Evolutionary conservation across 2,329 filamentous ascomycete species (phyloP), one percentile per base, ranked within the genome.

Genomic region (Metarhizium rileyi): DNA sequence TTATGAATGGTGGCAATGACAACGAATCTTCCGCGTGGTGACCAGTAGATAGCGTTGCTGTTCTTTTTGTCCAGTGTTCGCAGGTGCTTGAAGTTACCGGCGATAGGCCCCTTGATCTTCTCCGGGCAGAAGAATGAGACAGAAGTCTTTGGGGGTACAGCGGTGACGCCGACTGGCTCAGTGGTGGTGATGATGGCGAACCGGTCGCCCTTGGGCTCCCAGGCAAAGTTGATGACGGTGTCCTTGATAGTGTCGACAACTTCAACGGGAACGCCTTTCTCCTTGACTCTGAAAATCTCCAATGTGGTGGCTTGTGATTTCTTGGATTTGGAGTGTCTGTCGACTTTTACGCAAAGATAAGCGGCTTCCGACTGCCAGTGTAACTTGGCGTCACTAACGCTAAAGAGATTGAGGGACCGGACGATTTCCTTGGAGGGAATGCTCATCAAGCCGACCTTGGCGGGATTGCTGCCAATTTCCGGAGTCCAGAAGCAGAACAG

Each of bases 31-130:
- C 93, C 93, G 68, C 85, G 88, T 23, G 93, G 93, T 20, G 90
- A 95, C 93, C 93, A 98, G 81, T 97, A 97, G 64, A 98, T 98
- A 57, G 88, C 90, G 65, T 98, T 98, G 80, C 87, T 95, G 73
- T 94, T 97, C 83, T 97, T 97, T 83, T 97, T 97, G 62, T 98
- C 93, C 50, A 95, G 77, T 8, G 90, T 97, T 55, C 90, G 84
- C 58, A 97, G 84, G 66, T 94, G 88, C 76, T 91, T 94, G 80
- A 97, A 98, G 77, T 95, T 96, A 56, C 93, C 93, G 30, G 87
- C 76, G 23, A 79, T 77, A 47, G 80, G 66, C 26, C 78, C 88
- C 80, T 97, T 98, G 62, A 81, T 74, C 76, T 95, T 97, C 69
- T 98, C 93, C 0, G 93, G 90, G 60, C 88, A 91, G 77, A 95